These are phyloP conservation scores for Penicillium lividum DNA, from an alignment of 495 filamentous ascomycete species.

Conservation along the genomic window DNA sequence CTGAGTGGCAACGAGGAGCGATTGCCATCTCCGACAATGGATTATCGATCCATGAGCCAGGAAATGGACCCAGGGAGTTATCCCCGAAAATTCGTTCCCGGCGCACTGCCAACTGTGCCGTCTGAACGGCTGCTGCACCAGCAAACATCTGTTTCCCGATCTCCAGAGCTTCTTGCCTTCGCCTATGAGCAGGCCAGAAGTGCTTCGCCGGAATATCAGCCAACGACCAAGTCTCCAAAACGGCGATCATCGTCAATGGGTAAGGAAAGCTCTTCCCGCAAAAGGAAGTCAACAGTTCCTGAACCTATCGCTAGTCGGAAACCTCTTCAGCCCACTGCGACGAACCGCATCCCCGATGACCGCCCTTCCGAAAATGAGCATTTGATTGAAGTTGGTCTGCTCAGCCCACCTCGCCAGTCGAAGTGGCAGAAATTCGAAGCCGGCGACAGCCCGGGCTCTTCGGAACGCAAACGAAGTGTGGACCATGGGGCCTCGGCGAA, in stretches of 20 bases:
- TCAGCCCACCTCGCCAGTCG: slow-evolving; percentile 26
- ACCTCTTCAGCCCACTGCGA: slow-evolving; percentile 21
- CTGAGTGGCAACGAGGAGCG: slow-evolving; percentile 46
- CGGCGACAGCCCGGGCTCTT: slow-evolving; percentile 43
- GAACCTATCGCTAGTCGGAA: slow-evolving; percentile 30
- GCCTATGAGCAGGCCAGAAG: slow-evolving; percentile 20
- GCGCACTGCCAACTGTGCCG: slow-evolving; percentile 57
- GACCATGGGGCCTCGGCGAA: slow-evolving; percentile 15
- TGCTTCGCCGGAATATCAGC: slow-evolving; percentile 14
- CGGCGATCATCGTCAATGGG: slow-evolving; percentile 27
- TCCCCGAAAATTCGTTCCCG: slow-evolving; percentile 53
- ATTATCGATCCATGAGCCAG: slow-evolving; percentile 23
- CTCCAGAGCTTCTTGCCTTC: slow-evolving; percentile 12
- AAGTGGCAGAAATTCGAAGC: slow-evolving; percentile 42
- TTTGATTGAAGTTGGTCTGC: slow-evolving; percentile 19
- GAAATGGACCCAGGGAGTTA: slow-evolving; percentile 40
- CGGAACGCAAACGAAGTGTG: slow-evolving; percentile 29
- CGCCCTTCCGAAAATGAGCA: slow-evolving; percentile 14
- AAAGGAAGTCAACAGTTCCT: slow-evolving; percentile 44
- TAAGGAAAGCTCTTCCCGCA: slow-evolving; percentile 43
- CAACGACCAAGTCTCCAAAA: slow-evolving; percentile 20
- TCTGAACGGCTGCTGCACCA: slow-evolving; percentile 57
- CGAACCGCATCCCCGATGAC: slow-evolving; percentile 18
- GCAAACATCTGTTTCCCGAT: slow-evolving; percentile 19
- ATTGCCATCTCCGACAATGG: slow-evolving; percentile 23